A percentile compares a stretch with the other conserved stretches of the same genome.
Conservation (phyloP, 768 basidiomycete species). For the Lactifluus pinguis region DNA sequence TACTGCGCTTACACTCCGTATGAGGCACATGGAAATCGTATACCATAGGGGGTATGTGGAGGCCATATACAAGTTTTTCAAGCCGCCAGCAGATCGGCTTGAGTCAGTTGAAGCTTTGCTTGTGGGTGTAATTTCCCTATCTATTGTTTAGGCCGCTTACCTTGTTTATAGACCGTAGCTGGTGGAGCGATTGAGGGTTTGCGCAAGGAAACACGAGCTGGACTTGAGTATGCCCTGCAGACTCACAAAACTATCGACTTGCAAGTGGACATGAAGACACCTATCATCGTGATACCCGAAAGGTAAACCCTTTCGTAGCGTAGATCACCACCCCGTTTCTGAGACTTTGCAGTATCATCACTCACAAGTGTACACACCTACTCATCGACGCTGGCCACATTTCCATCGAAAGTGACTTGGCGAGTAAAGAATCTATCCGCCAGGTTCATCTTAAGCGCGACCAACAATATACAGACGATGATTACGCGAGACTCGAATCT, state of each 20-base stretch:
- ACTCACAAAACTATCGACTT: conserved; percentile 93
- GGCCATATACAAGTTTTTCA: conserved; percentile 84
- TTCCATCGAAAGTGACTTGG: conserved; percentile 83
- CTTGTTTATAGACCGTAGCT: conserved; percentile 59
- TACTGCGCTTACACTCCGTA: conserved; percentile 76
- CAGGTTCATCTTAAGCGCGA: conserved; percentile 77
- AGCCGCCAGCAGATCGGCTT: conserved; percentile 87
- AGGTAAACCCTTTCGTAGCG: conserved; percentile 40
- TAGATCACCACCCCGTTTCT: conserved; percentile 7
- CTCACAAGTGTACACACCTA: conserved; percentile 70
- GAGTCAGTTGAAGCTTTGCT: conserved; percentile 92
- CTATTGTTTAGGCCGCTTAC: conserved; percentile 1
- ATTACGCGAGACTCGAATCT: conserved; percentile 76
- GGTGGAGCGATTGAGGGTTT: conserved; percentile 90
- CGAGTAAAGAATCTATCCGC: conserved; percentile 69
- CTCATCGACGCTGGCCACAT: conserved; percentile 97
- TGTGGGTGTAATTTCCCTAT: conserved; percentile 34
- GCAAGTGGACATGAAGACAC: conserved; percentile 94
- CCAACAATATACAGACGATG: conserved; percentile 77
- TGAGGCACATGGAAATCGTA: conserved; percentile 95
- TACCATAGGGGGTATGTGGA: conserved; percentile 94
- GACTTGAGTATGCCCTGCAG: conserved; percentile 87
- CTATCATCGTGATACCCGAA: conserved; percentile 94
- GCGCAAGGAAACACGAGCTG: conserved; percentile 87
- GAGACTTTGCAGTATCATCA: conserved; percentile 50